These are phyloP conservation scores for Myxozyma kluyveri DNA, from an alignment of 805 yeast species.

Conservation along the genomic window DNA sequence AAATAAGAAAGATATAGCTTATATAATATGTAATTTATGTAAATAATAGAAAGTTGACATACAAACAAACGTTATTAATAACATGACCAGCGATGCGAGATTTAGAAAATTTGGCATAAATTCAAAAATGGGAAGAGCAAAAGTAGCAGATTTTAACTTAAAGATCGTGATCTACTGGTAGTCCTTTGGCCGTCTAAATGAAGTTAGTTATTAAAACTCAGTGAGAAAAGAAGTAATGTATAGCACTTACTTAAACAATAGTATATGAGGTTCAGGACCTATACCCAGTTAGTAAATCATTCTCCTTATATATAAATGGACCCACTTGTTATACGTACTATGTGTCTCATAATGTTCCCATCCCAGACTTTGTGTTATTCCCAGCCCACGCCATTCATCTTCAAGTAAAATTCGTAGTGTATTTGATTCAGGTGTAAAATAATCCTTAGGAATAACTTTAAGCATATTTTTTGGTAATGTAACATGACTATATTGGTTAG, in stretches of 20 bases:
- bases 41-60: too few species aligned
- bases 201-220: background rate
- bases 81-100: too few species aligned
- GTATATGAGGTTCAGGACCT: constrained; percentile 97
- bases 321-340: constrained; percentile 34
- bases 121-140: too few species aligned
- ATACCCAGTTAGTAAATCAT: background rate
- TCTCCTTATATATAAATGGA: background rate
- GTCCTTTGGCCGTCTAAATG: constrained; percentile 8
- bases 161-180: background rate
- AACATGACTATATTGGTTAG: constrained; percentile 62
- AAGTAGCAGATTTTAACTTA: background rate
- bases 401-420: constrained; percentile 85
- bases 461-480: constrained; percentile 95
- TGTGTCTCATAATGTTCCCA: constrained; percentile 99
- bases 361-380: constrained; percentile 94
- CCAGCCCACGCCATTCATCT: constrained; percentile 98
- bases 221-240: background rate
- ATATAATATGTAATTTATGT: too few species aligned
- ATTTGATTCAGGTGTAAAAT: constrained; percentile 89
- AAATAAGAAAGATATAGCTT: too few species aligned
- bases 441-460: constrained; percentile 89
- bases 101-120: too few species aligned
- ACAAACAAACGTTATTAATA: too few species aligned
- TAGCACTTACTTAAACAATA: constrained; percentile 61